These are phyloP conservation scores for Camptophora hylomeconis DNA, from an alignment of 2,329 filamentous ascomycete genomes.

Conservation along the genomic window DNA sequence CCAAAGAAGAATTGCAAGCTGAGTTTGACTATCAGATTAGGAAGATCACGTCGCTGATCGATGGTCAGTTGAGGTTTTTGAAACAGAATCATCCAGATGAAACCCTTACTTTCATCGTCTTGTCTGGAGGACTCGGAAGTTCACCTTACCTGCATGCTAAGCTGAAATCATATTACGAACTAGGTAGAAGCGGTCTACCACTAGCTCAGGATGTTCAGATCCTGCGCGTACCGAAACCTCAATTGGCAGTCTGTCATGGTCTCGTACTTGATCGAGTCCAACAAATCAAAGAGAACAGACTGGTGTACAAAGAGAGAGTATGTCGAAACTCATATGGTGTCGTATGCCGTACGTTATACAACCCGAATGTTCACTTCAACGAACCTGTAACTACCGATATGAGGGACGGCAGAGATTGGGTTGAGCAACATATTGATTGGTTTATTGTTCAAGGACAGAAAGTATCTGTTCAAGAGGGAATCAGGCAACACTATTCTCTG, in stretches of 20 bases:
- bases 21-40: slow-evolving; percentile 12
- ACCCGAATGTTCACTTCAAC: slow-evolving; percentile 9
- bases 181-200: slow-evolving; percentile 2
- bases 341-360: slow-evolving; percentile 8
- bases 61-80: slow-evolving; percentile 10
- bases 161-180: slow-evolving; percentile 8
- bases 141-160: slow-evolving; percentile 13
- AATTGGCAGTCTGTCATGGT: slow-evolving; percentile 12
- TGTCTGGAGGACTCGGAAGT: slow-evolving; percentile 14
- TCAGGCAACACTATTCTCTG: slow-evolving; percentile 12
- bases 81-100: slow-evolving; percentile 6
- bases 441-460: slow-evolving; percentile 10
- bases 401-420: slow-evolving; percentile 12
- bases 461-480: slow-evolving; percentile 9
- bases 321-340: slow-evolving; percentile 16
- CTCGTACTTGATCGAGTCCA: slow-evolving; percentile 15
- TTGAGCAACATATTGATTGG: slow-evolving; percentile 15
- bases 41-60: slow-evolving; percentile 3
- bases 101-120: slow-evolving; percentile 10
- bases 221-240: slow-evolving; percentile 10
- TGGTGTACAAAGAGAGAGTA: slow-evolving; percentile 12
- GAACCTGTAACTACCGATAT: slow-evolving; percentile 6
- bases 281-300: slow-evolving; percentile 5
- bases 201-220: slow-evolving; percentile 8
- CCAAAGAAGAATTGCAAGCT: slow-evolving; percentile 7